Evolutionary conservation across 2,329 filamentous ascomycete genomes (phyloP), one percentile per base, ranked within the genome.

Genomic region (Hymenoscyphus linearis): DNA sequence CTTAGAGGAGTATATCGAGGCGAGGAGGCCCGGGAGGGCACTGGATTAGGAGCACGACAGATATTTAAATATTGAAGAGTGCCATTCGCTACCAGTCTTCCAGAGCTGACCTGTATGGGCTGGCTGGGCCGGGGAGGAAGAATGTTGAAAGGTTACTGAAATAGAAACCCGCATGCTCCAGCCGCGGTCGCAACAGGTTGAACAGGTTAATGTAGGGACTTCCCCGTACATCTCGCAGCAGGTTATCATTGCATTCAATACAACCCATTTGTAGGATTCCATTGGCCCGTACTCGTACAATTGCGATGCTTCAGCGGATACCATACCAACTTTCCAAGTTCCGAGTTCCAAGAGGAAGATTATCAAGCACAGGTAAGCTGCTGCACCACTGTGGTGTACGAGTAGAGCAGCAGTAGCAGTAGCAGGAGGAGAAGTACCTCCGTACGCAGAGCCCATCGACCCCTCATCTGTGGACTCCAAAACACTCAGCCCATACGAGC

Each of bases 21-120:
- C 14, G 25, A 16, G 27, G 14, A 26, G 40, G 40, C 13, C 26
- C 34, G 58, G 25, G 36, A 40, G 3, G 6, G 37, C 25, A 26
- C 52, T 55, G 58, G 4, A 7, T 31, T 31, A 31, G 57, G 37
- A 12, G 25, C 58, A 60, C 58, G 52, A n/a, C 58, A 60, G 44
- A 6, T 47, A 52, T n/a, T n/a, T 26, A 36, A 55, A 14, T 59
- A 27, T 53, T 36, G 50, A 34, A 31, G 27, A 31, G 27, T 31
- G 27, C 27, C 27, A 31, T 31, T 31, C 27, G 27, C 27, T 31
- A 31, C 27, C 27, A 31, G 27, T 5, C 27, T 31, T 31, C 12
- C 7, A 34, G 25, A 22, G 22, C 31, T 26, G 27, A 31, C 4
- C 4, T 31, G 27, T 4, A 2, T 31, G 27, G 27, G 27, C 27